These are phyloP conservation scores for Colletotrichum viniferum DNA, from an alignment of 2,329 filamentous ascomycete genomes.

Conservation along the genomic window DNA sequence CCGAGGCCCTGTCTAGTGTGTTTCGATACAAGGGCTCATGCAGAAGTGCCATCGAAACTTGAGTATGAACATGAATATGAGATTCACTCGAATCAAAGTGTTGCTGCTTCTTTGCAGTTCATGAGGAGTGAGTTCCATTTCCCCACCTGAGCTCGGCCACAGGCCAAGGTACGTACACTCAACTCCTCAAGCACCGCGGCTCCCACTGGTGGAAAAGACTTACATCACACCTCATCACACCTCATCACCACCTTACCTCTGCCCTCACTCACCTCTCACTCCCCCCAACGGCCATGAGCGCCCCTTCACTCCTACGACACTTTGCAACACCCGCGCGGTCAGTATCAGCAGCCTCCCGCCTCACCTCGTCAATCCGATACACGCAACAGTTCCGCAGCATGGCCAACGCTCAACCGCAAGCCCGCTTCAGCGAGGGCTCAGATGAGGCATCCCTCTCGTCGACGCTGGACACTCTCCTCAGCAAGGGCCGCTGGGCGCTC, in stretches of 20 bases:
- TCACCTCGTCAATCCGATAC: background rate
- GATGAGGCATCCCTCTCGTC: constrained; percentile 41
- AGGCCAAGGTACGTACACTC: constrained; percentile 4
- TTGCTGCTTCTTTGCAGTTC: background rate
- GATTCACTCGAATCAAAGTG: background rate
- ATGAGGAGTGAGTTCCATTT: background rate
- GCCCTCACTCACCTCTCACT: background rate
- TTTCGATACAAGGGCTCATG: background rate
- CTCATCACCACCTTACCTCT: background rate
- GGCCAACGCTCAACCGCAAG: background rate
- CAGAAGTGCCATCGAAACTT: background rate
- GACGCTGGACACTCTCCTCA: constrained; percentile 39
- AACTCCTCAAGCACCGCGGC: background rate
- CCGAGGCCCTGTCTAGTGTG: background rate
- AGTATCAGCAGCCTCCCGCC: background rate
- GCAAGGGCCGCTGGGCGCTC: constrained; percentile 53
- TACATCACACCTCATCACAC: background rate
- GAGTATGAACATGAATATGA: background rate
- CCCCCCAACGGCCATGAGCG: background rate
- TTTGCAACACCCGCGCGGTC: background rate
- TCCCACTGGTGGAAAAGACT: background rate
- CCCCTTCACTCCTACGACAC: background rate
- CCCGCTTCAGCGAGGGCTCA: constrained; percentile 49
- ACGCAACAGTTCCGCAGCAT: background rate
- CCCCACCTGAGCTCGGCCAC: constrained; percentile 1